phyloP scores from a whole-genome alignment of 2,329 filamentous ascomycete genomes.

The Diaporthe citri region DNA sequence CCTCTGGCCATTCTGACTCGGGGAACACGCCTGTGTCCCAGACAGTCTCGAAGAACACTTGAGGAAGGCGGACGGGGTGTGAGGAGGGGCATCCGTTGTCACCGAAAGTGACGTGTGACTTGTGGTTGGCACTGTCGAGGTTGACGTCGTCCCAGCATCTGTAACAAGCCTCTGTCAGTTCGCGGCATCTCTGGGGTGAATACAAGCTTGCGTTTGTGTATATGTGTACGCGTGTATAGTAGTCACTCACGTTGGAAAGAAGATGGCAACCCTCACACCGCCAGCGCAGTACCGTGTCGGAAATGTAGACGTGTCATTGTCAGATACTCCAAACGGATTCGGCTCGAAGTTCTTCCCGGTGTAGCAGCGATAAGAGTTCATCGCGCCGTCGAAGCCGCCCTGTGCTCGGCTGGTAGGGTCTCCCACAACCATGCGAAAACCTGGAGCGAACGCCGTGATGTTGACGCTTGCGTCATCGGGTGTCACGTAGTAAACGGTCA shows the following conservation, averaged over 20 bases:
- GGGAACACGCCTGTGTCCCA: constrained; percentile 45
- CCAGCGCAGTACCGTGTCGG: constrained; percentile 50
- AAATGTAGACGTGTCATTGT: constrained; percentile 54
- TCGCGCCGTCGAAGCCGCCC: constrained; percentile 43
- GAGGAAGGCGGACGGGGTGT: constrained; percentile 46
- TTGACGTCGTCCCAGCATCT: constrained; percentile 68
- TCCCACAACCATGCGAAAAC: constrained; percentile 59
- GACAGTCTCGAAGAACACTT: constrained; percentile 46
- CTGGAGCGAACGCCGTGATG: constrained; percentile 53
- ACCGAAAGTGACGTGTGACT: constrained; percentile 60
- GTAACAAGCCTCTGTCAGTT: not conserved
- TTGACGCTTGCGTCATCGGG: constrained; percentile 27
- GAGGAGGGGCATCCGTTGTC: constrained; percentile 45
- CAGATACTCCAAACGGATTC: constrained; percentile 44
- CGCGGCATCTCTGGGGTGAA: rapidly evolving
- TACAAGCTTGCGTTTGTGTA: not conserved
- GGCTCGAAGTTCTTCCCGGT: constrained; percentile 49
- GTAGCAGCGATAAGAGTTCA: constrained; percentile 53
- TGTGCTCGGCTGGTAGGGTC: constrained; percentile 49
- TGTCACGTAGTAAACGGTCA: constrained; percentile 54
- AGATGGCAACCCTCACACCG: constrained; percentile 48
- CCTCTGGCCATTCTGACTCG: constrained; percentile 44
- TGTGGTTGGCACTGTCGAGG: constrained; percentile 61
- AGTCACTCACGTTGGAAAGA: constrained; percentile 13
- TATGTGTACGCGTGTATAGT: not conserved